A percentile compares a stretch with the other conserved stretches of the same genome.
Conservation (phyloP, 805 yeast species). For the Metschnikowia peoriensis region DNA sequence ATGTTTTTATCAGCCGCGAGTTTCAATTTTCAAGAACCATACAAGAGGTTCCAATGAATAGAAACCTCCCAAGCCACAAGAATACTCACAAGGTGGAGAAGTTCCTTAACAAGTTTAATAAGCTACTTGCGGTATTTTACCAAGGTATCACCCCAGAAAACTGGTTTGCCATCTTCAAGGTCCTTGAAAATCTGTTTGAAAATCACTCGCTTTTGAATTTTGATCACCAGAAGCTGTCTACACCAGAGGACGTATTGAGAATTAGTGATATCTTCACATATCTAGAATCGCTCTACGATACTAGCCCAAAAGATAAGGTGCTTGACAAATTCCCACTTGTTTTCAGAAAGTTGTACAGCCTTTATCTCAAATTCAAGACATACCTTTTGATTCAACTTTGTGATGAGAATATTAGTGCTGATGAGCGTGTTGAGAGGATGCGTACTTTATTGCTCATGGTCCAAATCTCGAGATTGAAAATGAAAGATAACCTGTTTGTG, state of each 20-base stretch:
- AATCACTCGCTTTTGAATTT: conserved; percentile 59
- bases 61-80: conserved; percentile 44
- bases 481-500: conserved; percentile 47
- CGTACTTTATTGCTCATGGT: conserved; percentile 61
- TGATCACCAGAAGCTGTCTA: conserved; percentile 37
- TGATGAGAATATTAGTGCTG: conserved; percentile 55
- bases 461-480: conserved; percentile 64
- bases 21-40: conserved; percentile 41
- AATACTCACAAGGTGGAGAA: conserved; percentile 52
- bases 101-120: conserved; percentile 64
- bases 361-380: conserved; percentile 64
- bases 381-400: conserved; percentile 64
- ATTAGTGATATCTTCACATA: conserved; percentile 71
- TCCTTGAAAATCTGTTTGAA: conserved; percentile 66
- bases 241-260: conserved; percentile 54
- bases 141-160: conserved; percentile 59
- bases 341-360: conserved; percentile 59
- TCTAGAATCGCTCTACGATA: conserved; percentile 57
- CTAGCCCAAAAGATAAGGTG: conserved; percentile 37
- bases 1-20: conserved; percentile 36
- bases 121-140: conserved; percentile 56
- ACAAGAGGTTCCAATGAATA: conserved; percentile 47
- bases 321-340: conserved; percentile 61
- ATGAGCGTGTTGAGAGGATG: conserved; percentile 68
- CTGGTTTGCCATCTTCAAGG: conserved; percentile 76